Conservation (phyloP, 2,329 filamentous ascomycete species). For the Chlorencoelia australis region DNA sequence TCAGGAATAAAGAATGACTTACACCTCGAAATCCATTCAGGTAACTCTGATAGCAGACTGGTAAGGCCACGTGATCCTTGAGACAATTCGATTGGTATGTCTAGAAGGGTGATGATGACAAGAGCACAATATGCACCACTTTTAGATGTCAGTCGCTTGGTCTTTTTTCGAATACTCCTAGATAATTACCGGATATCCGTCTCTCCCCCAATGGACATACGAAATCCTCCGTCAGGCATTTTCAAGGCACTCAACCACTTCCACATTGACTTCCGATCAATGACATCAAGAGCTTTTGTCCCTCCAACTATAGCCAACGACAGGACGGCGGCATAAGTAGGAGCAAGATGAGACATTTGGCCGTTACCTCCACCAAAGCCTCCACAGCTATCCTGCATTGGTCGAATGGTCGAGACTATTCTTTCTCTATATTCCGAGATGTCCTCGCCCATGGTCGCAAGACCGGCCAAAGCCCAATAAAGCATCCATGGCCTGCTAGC, state of each 20-base stretch:
- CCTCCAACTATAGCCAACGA: slow-evolving; percentile 71
- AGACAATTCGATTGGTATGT: slow-evolving; percentile 72
- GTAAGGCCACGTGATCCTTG: slow-evolving; percentile 52
- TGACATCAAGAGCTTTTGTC: slow-evolving; percentile 58
- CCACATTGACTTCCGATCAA: slow-evolving; percentile 83
- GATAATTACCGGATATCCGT: slow-evolving; percentile 71
- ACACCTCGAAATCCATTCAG: slow-evolving; percentile 74
- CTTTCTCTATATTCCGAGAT: slow-evolving; percentile 52
- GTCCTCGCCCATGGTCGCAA: slow-evolving; percentile 70
- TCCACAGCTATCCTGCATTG: slow-evolving; percentile 73
- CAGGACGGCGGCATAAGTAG: slow-evolving; percentile 76
- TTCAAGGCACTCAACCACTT: slow-evolving; percentile 82
- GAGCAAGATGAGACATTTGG: slow-evolving; percentile 79
- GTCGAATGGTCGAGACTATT: slow-evolving; percentile 63
- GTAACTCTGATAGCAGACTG: slow-evolving; percentile 61
- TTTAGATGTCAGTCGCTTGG: slow-evolving; percentile 16
- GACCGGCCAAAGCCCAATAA: slow-evolving; percentile 78
- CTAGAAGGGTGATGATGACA: slow-evolving; percentile 71
- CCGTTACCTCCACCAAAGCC: slow-evolving; percentile 93
- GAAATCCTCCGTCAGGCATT: slow-evolving; percentile 80
- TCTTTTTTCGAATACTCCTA: not conserved
- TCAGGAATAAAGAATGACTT: slow-evolving; percentile 32
- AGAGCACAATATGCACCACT: slow-evolving; percentile 89
- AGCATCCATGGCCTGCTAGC: slow-evolving; percentile 87
- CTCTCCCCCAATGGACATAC: slow-evolving; percentile 76